Percentiles rank a stretch among this genome's conserved stretches.
Evolutionary conservation across 2,329 filamentous ascomycete genomes (phyloP).

Genomic region (Ophiostoma pallidulum): DNA sequence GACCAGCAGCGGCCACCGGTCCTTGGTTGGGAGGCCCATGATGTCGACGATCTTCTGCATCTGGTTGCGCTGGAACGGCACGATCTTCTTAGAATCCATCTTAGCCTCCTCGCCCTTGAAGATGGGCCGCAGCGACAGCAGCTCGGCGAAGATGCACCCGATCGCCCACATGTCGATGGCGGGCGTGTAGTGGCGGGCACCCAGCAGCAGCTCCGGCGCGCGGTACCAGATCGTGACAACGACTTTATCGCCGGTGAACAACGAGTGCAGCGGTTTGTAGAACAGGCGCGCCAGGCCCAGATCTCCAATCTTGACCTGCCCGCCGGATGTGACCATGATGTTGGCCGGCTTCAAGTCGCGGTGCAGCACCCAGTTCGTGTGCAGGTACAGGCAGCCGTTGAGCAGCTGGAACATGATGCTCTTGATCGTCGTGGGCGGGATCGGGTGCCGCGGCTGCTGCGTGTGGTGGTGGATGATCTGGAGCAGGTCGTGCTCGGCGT

Average conservation of each 20-base stretch:
- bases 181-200: conserved; percentile 90
- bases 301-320: conserved; percentile 91
- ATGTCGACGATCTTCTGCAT: conserved; percentile 99
- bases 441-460: conserved; percentile 75
- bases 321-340: conserved; percentile 90
- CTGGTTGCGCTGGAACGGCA: conserved; percentile 94
- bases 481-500: conserved; percentile 91
- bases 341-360: conserved; percentile 96
- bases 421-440: conserved; percentile 80
- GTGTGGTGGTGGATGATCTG: conserved; percentile 99
- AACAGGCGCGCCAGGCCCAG: conserved; percentile 86
- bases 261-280: conserved; percentile 82
- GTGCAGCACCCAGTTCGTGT: conserved; percentile 94
- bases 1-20: conserved; percentile 75
- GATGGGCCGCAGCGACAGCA: conserved; percentile 81
- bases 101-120: conserved; percentile 99
- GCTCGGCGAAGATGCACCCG: conserved; percentile 93
- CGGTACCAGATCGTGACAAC: conserved; percentile 99
- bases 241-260: conserved; percentile 93
- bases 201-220: conserved; percentile 84
- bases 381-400: conserved; percentile 88
- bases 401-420: conserved; percentile 94
- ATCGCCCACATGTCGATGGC: conserved; percentile 97
- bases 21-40: conserved; percentile 80
- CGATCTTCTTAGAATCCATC: conserved; percentile 96